Base-by-base conservation (phyloP, 208 protist genomes). In the Leishmania martiniquensis region DNA sequence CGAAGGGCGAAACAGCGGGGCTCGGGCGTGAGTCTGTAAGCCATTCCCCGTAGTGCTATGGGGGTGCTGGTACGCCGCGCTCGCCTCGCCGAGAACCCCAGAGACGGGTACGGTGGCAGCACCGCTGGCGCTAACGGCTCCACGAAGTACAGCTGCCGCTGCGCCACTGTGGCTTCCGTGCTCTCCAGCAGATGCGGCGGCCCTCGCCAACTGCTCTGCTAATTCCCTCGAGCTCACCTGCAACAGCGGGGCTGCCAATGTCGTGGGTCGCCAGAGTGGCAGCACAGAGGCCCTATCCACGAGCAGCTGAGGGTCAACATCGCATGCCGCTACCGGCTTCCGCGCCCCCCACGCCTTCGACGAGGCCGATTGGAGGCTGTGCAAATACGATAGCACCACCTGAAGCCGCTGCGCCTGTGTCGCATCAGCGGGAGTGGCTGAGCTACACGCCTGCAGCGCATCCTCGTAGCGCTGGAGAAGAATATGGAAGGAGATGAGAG, bases 381-480 rank as follows among this genome's bases (percentile, higher is more conserved):
- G 84, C 54, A 95, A 69, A 67, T 95, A 85, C 20, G 87, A 89
- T 22, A 81, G 72, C 17, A 95, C 85, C 2, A 90, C 79, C 65
- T 93, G 89, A 54, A 88, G 66, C n/a, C 81, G 87, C 80, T 95
- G 89, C n/a, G 83, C 88, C 52, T 88, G 87, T 25, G 81, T 84
- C 1, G 84, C 67, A 51, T 82, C 73, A 15, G 78, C 71, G 55
- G 75, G 72, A 2, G 83, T 79, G 45, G 90, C 82, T 5, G 80
- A 34, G 29, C 84, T 75, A 73, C 89, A 93, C 60, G 91, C 82
- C 15, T 79, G 67, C 52, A 92, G 72, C 2, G 91, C 89, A 25
- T 95, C 91, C 32, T 86, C 86, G 80, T 92, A 95, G 47, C 91
- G 87, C 69, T 87, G 91, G 72, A 87, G 84, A 10, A 93, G 82